Base-by-base conservation (phyloP, 768 basidiomycete species). In the Auriculariales sp. region DNA sequence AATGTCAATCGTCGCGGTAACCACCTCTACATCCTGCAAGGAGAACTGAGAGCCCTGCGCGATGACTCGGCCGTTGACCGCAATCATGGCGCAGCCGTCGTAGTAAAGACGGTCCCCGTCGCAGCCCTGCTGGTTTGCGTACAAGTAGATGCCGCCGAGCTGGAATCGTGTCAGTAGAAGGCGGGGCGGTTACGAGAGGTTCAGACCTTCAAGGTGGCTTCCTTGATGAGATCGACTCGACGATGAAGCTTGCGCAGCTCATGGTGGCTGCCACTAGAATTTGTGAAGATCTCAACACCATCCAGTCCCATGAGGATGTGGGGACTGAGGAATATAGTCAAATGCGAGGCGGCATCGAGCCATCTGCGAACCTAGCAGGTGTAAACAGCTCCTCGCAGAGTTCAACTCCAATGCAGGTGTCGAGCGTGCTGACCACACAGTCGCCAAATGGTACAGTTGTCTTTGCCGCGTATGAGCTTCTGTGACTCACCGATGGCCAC, bases 11-110 rank as follows among this genome's bases (percentile, higher is more conserved):
- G 93, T 98, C 12, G 95, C 93, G 2, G 81, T 85, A 51, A 99
- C 80, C 34, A 99, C 95, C 60, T 99, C 95, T 15, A 99, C 92
- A 59, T 99, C 95, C 47, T 79, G 75, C 50, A 99, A 68, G 4
- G 93, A 97, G 68, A 98, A 99, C 59, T 99, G 95, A 2, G 89
- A 84, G 14, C 95, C 95, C 64, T 98, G 94, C 1, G 95, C 92
- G 17, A 98, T 71, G 50, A 98, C 75, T 27, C 74, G 74, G 3
- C 95, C 95, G 65, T 99, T 99, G 52, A 93, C 75, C 7, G 89
- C 92, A 57, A 99, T 97, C 76, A 98, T 78, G 28, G 90, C 84
- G 55, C 89, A 95, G 28, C 95, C 95, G 57, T 99, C 95, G 61
- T 97, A 99, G 70, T 98, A 99, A 0, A 98, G 72, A 28, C 95